Evolutionary conservation across 495 filamentous ascomycete species (phyloP).

Genomic region (Ramalina intermedia): DNA sequence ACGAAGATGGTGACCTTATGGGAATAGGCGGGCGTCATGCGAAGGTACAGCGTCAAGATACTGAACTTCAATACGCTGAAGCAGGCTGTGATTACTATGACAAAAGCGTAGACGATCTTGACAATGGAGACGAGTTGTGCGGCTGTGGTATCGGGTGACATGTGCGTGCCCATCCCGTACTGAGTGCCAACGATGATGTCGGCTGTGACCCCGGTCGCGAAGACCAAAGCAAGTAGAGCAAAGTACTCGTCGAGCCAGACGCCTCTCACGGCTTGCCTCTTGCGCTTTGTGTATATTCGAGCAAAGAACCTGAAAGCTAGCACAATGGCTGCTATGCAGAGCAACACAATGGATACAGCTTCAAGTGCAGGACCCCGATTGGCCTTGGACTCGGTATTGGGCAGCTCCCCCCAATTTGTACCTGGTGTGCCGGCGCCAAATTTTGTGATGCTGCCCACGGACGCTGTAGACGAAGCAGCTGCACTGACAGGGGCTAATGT

Average conservation of each 20-base stretch:
- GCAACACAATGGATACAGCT: conserved; percentile 10
- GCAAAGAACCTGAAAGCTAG: conserved; percentile 11
- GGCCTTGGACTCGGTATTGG: neutral
- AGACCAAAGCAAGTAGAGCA: conserved; percentile 4
- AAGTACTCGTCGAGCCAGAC: conserved; percentile 9
- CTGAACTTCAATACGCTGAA: conserved; percentile 19
- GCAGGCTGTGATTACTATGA: conserved; percentile 1
- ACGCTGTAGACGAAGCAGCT: neutral
- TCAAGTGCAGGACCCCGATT: conserved; percentile 10
- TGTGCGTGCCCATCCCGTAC: conserved; percentile 10
- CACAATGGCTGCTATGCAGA: conserved; percentile 4
- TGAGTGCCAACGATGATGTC: conserved; percentile 6
- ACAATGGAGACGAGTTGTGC: neutral
- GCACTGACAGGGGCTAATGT: neutral
- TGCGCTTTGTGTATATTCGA: conserved; percentile 7
- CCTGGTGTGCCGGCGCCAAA: conserved; percentile 7
- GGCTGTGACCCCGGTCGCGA: neutral
- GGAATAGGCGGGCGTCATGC: conserved; percentile 18
- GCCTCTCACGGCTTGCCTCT: conserved; percentile 4
- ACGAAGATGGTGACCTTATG: conserved; percentile 18
- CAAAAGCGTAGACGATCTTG: conserved; percentile 9
- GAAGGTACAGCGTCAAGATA: conserved; percentile 22
- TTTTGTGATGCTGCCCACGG: neutral
- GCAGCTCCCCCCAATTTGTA: conserved; percentile 4
- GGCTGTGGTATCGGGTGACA: neutral